Percentiles rank a stretch among this genome's conserved stretches.
phyloP scores from a whole-genome alignment of 1,284 basidiomycete genomes.

The Trametes polyzona region DNA sequence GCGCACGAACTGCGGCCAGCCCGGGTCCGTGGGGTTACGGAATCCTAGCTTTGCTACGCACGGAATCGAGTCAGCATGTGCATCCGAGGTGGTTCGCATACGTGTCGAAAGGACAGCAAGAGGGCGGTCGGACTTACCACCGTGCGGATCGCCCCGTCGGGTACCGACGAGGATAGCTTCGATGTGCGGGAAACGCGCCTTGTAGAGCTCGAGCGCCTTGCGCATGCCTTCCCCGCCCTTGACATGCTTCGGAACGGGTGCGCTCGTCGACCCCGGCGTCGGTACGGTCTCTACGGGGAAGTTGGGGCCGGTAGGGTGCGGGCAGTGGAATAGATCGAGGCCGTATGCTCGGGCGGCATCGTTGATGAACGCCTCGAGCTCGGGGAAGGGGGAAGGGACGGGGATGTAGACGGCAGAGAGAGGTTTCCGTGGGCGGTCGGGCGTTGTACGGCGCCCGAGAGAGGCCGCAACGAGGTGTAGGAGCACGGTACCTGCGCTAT shows the following conservation, averaged over 20 bases:
- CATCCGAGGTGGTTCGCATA: background rate
- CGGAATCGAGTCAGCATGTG: background rate
- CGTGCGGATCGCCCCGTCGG: slow-evolving; percentile 88
- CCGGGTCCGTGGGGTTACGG: slow-evolving; percentile 80
- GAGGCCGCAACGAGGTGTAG: slow-evolving; percentile 87
- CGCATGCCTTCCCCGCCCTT: slow-evolving; percentile 84
- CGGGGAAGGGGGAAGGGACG: slow-evolving; percentile 84
- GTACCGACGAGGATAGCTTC: slow-evolving; percentile 90
- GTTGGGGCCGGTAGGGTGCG: slow-evolving; percentile 34
- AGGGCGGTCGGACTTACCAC: slow-evolving; percentile 57
- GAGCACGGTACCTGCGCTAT: slow-evolving; percentile 55
- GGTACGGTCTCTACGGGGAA: slow-evolving; percentile 49
- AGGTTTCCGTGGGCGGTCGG: slow-evolving; percentile 45
- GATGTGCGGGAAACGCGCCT: slow-evolving; percentile 63
- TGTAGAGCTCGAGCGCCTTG: slow-evolving; percentile 78
- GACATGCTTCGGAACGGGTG: slow-evolving; percentile 30
- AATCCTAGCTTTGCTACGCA: slow-evolving; percentile 64
- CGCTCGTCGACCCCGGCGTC: slow-evolving; percentile 36
- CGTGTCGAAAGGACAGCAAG: background rate
- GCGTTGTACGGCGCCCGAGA: slow-evolving; percentile 50
- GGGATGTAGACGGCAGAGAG: slow-evolving; percentile 90
- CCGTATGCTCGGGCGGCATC: slow-evolving; percentile 69
- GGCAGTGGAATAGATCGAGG: slow-evolving; percentile 76
- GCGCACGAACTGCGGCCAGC: slow-evolving; percentile 90
- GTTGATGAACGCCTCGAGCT: slow-evolving; percentile 85